Conservation (phyloP, 192 early-diverging fungal genomes). For the Mortierella alpina region DNA sequence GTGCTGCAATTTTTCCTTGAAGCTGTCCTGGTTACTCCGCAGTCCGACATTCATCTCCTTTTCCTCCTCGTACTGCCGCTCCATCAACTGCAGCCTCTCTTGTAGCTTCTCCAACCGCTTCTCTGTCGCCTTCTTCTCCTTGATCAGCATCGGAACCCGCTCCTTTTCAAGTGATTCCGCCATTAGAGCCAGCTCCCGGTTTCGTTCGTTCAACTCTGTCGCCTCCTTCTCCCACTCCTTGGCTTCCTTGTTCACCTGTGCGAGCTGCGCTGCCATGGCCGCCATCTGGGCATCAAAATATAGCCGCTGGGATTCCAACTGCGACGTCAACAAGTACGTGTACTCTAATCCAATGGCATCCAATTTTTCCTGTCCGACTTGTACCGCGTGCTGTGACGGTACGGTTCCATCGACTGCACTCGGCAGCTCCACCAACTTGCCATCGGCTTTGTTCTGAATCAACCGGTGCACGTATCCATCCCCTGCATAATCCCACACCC, state of each 20-base stretch:
- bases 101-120: slow-evolving; percentile 69
- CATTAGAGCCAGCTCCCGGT: slow-evolving; percentile 20
- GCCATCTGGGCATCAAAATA: slow-evolving; percentile 84
- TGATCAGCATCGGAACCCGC: slow-evolving; percentile 43
- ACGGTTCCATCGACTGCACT: slow-evolving; percentile 46
- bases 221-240: slow-evolving; percentile 53
- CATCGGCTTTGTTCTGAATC: slow-evolving; percentile 91
- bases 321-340: slow-evolving; percentile 81
- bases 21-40: slow-evolving; percentile 70
- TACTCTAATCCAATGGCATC: slow-evolving; percentile 86
- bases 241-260: slow-evolving; percentile 56
- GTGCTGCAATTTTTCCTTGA: slow-evolving; percentile 64
- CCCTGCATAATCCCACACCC: slow-evolving; percentile 98
- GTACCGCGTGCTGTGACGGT: slow-evolving; percentile 31
- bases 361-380: slow-evolving; percentile 72
- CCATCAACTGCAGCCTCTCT: slow-evolving; percentile 62
- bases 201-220: slow-evolving; percentile 29
- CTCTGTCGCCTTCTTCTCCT: slow-evolving; percentile 63
- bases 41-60: slow-evolving; percentile 66
- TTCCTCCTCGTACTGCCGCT: slow-evolving; percentile 79
- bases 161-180: slow-evolving; percentile 55
- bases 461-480: slow-evolving; percentile 96
- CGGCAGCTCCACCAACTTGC: slow-evolving; percentile 92
- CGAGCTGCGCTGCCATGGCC: slow-evolving; percentile 62
- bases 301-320: slow-evolving; percentile 87